Evolutionary conservation across 1,139 yeast species (phyloP).

Genomic region (Debaryomyces coudertii): DNA sequence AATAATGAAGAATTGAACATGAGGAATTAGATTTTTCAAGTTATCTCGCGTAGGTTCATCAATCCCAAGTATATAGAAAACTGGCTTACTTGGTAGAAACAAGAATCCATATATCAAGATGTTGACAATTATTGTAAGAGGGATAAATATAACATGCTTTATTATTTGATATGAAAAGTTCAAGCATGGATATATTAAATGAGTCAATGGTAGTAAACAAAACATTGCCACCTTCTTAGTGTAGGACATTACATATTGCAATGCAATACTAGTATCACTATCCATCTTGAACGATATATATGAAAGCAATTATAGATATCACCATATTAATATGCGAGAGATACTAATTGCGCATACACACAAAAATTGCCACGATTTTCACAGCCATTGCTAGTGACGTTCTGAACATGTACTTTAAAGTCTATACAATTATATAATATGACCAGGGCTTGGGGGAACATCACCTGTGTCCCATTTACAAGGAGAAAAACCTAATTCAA

Average conservation of each 20-base stretch:
- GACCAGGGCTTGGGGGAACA: conserved; percentile 33
- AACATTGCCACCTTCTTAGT: not conserved
- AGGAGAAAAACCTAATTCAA: conserved; percentile 26
- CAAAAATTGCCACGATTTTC: conserved; percentile 4
- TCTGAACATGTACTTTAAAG: not conserved
- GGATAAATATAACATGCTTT: conserved; percentile 7
- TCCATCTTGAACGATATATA: not conserved
- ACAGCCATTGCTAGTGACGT: conserved; percentile 1
- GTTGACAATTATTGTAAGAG: conserved; percentile 13
- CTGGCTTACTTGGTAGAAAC: conserved; percentile 26
- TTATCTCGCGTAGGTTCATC: conserved; percentile 15
- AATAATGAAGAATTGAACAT: conserved; percentile 17
- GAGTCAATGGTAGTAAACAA: conserved; percentile 3
- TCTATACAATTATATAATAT: conserved; percentile 13
- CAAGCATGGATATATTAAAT: conserved; percentile 6
- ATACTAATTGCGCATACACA: not conserved
- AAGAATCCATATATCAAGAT: conserved; percentile 21
- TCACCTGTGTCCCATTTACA: conserved; percentile 30
- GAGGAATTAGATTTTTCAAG: conserved; percentile 10
- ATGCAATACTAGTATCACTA: not conserved
- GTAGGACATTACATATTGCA: not conserved
- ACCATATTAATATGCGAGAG: not conserved
- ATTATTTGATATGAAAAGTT: conserved; percentile 5
- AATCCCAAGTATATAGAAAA: conserved; percentile 20
- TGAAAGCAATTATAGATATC: not conserved